Conservation (phyloP, 1,284 basidiomycete genomes). For the Puccinia novopanici region DNA sequence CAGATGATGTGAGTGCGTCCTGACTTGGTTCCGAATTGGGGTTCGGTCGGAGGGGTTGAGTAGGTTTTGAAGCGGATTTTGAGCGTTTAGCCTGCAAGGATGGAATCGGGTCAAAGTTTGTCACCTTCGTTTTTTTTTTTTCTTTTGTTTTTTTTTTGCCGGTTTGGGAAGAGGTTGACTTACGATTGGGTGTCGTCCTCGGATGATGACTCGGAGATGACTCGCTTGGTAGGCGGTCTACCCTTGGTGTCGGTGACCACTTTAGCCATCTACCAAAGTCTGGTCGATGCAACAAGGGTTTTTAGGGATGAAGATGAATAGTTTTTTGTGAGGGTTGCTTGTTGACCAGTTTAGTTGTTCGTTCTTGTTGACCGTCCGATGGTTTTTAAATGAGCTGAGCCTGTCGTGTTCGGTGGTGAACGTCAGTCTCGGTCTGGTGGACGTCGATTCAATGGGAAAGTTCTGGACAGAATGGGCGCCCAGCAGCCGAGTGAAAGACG, state of each 20-base stretch:
- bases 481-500: too few relatives aligned
- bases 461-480: background rate
- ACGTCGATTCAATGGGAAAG: background rate
- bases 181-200: slow-evolving; percentile 42
- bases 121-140: background rate
- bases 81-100: slow-evolving; percentile 27
- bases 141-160: background rate
- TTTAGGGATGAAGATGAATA: background rate
- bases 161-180: background rate
- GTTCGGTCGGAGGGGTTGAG: background rate
- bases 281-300: background rate
- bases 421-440: background rate
- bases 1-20: background rate
- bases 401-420: background rate
- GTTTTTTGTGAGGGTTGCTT: too few relatives aligned
- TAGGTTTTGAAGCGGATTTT: slow-evolving; percentile 16
- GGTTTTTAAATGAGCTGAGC: background rate
- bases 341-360: slow-evolving; percentile 10
- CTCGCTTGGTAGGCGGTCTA: slow-evolving; percentile 25
- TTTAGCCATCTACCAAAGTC: background rate
- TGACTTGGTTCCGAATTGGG: slow-evolving; percentile 17
- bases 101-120: background rate
- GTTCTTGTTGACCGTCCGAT: background rate
- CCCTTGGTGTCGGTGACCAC: slow-evolving; percentile 19
- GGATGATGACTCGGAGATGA: slow-evolving; percentile 37